Conservation (phyloP, 345 rosid genomes). For the Populus nigra region DNA sequence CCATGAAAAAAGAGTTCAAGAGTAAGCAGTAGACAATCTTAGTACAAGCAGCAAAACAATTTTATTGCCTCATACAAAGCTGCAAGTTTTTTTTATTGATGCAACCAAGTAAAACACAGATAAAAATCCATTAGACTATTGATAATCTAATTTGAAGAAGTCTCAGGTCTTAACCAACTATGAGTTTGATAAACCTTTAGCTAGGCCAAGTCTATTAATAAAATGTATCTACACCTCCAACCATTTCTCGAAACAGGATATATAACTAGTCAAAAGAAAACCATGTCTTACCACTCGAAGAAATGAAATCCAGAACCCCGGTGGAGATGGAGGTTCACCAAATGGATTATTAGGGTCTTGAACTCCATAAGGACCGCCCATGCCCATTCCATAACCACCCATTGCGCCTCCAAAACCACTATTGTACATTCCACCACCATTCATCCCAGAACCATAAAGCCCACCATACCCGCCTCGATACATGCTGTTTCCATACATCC, state of each 20-base stretch:
- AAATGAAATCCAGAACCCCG: constrained; percentile 22
- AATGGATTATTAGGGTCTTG: constrained; percentile 19
- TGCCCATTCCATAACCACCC: constrained; percentile 22
- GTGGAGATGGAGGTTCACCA: constrained; percentile 20
- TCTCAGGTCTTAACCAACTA: neutral
- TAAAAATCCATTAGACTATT: neutral
- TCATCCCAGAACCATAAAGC: constrained; percentile 14
- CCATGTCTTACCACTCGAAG: constrained; percentile 9
- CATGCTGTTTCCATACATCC: constrained; percentile 6
- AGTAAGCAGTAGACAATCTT: too few relatives aligned
- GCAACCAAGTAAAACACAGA: too few relatives aligned
- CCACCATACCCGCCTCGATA: constrained; percentile 20
- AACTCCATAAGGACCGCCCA: constrained; percentile 13
- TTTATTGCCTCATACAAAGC: too few relatives aligned
- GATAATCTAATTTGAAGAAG: neutral
- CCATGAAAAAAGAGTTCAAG: too few relatives aligned
- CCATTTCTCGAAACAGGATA: neutral
- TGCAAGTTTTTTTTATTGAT: too few relatives aligned
- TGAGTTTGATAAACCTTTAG: neutral
- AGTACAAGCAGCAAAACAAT: too few relatives aligned
- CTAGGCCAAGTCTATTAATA: neutral
- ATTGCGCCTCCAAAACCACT: constrained; percentile 13
- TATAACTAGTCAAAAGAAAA: neutral
- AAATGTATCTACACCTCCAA: neutral
- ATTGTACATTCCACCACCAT: constrained; percentile 18